Percentiles rank a stretch among this genome's conserved stretches.
phyloP scores from a whole-genome alignment of 2,329 filamentous ascomycete genomes.

The Neopestalotiopsis clavispora region DNA sequence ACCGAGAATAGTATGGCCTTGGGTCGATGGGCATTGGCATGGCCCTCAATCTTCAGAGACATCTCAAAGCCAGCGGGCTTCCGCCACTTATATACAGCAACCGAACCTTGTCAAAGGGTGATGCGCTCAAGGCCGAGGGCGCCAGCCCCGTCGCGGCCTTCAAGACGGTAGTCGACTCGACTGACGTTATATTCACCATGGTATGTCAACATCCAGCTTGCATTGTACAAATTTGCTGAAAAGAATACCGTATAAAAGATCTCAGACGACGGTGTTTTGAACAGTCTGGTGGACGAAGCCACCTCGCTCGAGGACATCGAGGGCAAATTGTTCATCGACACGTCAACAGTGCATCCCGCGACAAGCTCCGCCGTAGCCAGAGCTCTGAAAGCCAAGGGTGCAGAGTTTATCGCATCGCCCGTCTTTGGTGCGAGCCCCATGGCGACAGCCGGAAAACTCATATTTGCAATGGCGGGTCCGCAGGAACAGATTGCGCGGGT shows the following conservation, averaged over 20 bases:
- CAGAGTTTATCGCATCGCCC: conserved; percentile 75
- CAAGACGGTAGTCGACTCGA: background rate
- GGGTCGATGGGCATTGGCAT: conserved; percentile 5
- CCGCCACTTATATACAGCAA: too few species aligned
- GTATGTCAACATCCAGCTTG: background rate
- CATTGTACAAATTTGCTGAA: too few species aligned
- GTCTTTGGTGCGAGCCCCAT: conserved; percentile 68
- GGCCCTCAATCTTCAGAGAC: background rate
- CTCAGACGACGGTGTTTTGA: too few species aligned
- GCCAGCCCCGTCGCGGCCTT: background rate
- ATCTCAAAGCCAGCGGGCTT: background rate
- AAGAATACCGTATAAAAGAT: too few species aligned
- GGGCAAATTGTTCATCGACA: conserved; percentile 84
- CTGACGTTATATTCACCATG: conserved; percentile 50
- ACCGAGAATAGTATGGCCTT: background rate
- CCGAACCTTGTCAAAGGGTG: background rate
- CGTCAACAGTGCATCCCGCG: conserved; percentile 85
- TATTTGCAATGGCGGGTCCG: conserved; percentile 70
- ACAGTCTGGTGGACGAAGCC: too few species aligned
- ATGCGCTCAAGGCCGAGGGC: background rate
- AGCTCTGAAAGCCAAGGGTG: conserved; percentile 62
- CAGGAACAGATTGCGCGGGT: conserved; percentile 60
- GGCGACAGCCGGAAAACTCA: conserved; percentile 66
- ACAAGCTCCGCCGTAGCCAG: conserved; percentile 72
- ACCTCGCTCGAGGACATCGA: conserved; percentile 46